A percentile compares a stretch with the other conserved stretches of the same genome.
Conservation (phyloP, 345 rosid genomes). For the Eucalyptus caleyi region DNA sequence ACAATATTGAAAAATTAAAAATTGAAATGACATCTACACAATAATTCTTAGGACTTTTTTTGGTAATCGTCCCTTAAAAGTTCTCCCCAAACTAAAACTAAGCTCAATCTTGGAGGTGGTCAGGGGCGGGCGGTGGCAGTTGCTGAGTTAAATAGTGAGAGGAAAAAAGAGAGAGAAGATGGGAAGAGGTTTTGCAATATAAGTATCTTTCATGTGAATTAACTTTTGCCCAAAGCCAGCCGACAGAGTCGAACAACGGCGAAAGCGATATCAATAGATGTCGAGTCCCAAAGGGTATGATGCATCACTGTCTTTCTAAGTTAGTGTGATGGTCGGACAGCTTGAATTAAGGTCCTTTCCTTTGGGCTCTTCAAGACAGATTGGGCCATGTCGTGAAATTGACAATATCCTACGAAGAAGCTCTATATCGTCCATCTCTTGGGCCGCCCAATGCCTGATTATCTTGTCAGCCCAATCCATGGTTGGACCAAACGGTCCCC, state of each 20-base stretch:
- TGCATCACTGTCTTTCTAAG: background rate
- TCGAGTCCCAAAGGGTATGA: background rate
- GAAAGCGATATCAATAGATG: background rate
- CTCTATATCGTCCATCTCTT: background rate
- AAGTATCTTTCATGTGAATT: background rate
- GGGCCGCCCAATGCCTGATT: background rate
- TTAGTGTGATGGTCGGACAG: background rate
- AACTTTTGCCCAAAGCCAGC: background rate
- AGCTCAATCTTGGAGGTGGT: background rate
- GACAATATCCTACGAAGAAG: background rate
- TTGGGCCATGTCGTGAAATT: background rate
- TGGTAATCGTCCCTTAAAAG: background rate
- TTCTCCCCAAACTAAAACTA: background rate
- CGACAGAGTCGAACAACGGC: background rate
- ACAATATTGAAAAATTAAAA: too few species aligned
- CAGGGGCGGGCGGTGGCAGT: background rate
- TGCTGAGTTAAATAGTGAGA: background rate
- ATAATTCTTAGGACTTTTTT: too few species aligned
- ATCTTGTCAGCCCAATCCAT: background rate
- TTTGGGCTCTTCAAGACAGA: background rate
- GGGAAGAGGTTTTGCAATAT: background rate
- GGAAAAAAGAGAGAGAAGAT: background rate
- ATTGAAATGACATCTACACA: too few species aligned
- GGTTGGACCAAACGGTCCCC: background rate
- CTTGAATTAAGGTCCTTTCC: background rate